A percentile compares a stretch with the other conserved stretches of the same genome.
Evolutionary conservation across 2,329 filamentous ascomycete genomes (phyloP).

Genomic region (Neospermospora avenae): DNA sequence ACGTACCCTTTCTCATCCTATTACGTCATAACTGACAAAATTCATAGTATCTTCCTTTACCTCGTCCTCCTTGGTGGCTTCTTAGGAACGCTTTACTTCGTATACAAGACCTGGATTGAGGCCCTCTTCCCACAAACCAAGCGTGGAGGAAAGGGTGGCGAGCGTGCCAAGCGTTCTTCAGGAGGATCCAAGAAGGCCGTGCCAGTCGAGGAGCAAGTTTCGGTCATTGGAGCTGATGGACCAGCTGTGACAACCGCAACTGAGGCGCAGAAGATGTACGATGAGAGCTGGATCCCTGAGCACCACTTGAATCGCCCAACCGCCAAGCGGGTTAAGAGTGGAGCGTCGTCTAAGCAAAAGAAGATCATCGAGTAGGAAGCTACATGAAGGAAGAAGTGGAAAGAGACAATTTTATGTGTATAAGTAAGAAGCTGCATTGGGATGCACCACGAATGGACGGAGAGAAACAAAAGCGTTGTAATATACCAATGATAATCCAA

Average conservation of each 20-base stretch:
- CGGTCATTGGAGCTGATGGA: constrained; percentile 58
- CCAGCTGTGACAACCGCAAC: constrained; percentile 34
- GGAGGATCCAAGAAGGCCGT: constrained; percentile 67
- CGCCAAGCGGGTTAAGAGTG: constrained; percentile 63
- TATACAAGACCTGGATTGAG: constrained; percentile 98
- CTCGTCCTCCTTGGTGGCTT: constrained; percentile 80
- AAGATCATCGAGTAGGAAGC: constrained; percentile 22
- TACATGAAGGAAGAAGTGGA: background rate
- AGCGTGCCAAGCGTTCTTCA: constrained; percentile 53
- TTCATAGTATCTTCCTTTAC: constrained; percentile 88
- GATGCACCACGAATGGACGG: background rate
- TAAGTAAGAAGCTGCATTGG: background rate
- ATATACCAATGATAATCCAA: constrained; percentile 1
- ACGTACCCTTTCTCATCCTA: constrained; percentile 39
- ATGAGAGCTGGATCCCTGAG: constrained; percentile 36
- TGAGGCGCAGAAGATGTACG: constrained; percentile 32
- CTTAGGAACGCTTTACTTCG: constrained; percentile 82
- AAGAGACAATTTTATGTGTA: background rate
- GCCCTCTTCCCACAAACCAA: constrained; percentile 91
- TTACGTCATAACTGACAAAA: constrained; percentile 22
- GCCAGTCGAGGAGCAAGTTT: constrained; percentile 49
- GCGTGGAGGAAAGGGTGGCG: constrained; percentile 39
- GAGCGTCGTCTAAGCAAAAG: constrained; percentile 28
- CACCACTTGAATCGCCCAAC: constrained; percentile 85
- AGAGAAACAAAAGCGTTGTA: constrained; percentile 3